These are phyloP conservation scores for Xylaria telfairii DNA, from an alignment of 495 filamentous ascomycete species.

Conservation along the genomic window DNA sequence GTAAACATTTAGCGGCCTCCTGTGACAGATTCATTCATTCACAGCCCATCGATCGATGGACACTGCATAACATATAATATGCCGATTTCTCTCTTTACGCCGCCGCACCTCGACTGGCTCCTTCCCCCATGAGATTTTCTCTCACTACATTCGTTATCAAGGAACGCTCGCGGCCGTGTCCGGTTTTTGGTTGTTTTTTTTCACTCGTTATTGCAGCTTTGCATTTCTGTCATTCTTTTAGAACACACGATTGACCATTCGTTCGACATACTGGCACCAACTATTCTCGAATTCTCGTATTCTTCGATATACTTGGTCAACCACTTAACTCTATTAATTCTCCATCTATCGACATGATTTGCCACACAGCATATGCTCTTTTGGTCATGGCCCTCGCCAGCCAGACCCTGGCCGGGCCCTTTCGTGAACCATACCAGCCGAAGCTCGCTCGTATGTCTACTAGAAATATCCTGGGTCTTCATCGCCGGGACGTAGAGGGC, in stretches of 20 bases:
- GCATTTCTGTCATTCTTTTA: constrained; percentile 15
- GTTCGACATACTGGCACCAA: background rate
- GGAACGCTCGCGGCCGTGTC: background rate
- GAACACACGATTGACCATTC: constrained; percentile 12
- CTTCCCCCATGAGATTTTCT: constrained; percentile 1
- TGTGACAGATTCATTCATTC: constrained; percentile 21
- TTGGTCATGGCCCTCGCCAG: constrained; percentile 49
- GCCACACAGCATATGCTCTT: constrained; percentile 27
- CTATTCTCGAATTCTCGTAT: background rate
- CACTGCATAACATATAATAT: background rate
- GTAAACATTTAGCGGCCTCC: constrained; percentile 7
- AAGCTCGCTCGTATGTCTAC: constrained; percentile 45
- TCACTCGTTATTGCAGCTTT: background rate
- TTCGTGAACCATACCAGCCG: constrained; percentile 49
- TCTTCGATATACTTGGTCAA: background rate
- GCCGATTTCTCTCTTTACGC: background rate
- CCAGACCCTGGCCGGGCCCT: constrained; percentile 46
- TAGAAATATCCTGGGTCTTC: constrained; percentile 47
- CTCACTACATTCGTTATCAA: background rate
- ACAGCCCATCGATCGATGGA: constrained; percentile 2
- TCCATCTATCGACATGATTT: constrained; percentile 3
- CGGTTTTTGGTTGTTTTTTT: no score
- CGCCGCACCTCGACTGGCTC: background rate
- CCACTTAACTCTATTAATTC: background rate
- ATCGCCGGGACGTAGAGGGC: constrained; percentile 45